Conservation (phyloP, 805 yeast genomes). For the Blastobotrys mokoenaii region DNA sequence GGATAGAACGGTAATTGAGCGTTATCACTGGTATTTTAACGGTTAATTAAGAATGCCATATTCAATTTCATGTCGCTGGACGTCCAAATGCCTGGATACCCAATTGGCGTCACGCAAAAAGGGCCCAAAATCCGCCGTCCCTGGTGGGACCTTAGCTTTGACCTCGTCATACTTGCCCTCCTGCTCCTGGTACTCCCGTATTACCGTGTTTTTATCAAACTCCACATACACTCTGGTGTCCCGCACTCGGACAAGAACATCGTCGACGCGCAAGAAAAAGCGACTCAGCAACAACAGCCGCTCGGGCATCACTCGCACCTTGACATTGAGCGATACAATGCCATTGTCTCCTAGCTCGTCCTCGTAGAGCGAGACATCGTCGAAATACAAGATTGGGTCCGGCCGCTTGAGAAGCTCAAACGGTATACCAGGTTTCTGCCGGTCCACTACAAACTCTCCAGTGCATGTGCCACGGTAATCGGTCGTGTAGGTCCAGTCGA, state of each 20-base stretch:
- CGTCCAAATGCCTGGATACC: conserved; percentile 50
- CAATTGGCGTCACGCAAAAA: conserved; percentile 76
- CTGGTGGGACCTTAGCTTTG: conserved; percentile 35
- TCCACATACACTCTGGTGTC: conserved; percentile 84
- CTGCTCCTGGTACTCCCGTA: conserved; percentile 71
- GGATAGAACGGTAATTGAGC: too few relatives aligned
- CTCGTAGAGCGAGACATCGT: conserved; percentile 81
- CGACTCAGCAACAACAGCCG: conserved; percentile 67
- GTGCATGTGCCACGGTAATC: conserved; percentile 43
- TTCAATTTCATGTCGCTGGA: not conserved
- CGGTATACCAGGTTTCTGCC: conserved; percentile 42
- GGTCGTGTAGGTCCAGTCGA: conserved; percentile 95
- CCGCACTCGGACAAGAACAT: conserved; percentile 72
- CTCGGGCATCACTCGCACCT: conserved; percentile 82
- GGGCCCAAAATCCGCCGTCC: conserved; percentile 59
- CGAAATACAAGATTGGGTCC: conserved; percentile 83
- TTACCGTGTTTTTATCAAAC: conserved; percentile 49
- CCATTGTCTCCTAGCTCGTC: conserved; percentile 98
- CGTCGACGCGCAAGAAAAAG: conserved; percentile 81
- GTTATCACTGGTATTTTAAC: too few relatives aligned
- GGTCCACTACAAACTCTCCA: conserved; percentile 27
- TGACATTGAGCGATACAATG: conserved; percentile 63
- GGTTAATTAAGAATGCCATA: too few relatives aligned
- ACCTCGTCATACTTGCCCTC: conserved; percentile 44
- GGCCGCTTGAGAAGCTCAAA: conserved; percentile 56